Base-by-base conservation (phyloP, 495 filamentous ascomycete species). In the Endocarpon pusillum region DNA sequence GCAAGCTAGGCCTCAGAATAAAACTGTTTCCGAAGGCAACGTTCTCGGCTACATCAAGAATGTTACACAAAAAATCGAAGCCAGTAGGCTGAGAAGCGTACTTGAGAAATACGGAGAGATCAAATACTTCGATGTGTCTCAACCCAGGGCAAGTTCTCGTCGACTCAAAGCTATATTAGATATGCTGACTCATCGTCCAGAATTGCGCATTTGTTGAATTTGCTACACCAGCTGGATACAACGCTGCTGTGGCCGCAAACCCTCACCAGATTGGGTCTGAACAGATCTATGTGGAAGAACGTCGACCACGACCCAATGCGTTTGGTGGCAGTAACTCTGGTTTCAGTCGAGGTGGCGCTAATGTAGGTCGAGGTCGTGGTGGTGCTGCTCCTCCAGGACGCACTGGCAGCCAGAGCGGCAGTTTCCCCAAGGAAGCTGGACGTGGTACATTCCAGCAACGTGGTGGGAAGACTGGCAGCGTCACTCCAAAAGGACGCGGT, bases 141-240 rank as follows among this genome's bases (percentile, higher is more conserved):
- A 83, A 34, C 55, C 58, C 34, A 96, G 91, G 83, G 87, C 94
- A 69, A 45, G 71, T 44, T 32, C 34, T 31, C 5, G 5, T 24
- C 14, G 5, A 8, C 16, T 14, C 5, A 4, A 24, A 24, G n/a
- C 4, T 23, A 34, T 6, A 23, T 10, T 27, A 34, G 12, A 12
- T 9, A 26, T n/a, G 4, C 17, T 20, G 14, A 34, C 32, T 21
- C 9, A n/a, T 17, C 3, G 11, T 35, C 14, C 45, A 94, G 91
- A 94, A 85, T 62, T 94, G 84, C 48, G 91, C 89, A 19, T 94
- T 94, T 50, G 80, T 94, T 40, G 91, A 97, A 49, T 97, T 91
- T 50, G 73, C 71, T 44, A 79, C 78, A 24, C 46, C 69, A 30
- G 66, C 81, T 30, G 82, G 70, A 15, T 94, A 87, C 51, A 62